Evolutionary conservation across 2,329 filamentous ascomycete species (phyloP).

Genomic region (Cordyceps fumosorosea): DNA sequence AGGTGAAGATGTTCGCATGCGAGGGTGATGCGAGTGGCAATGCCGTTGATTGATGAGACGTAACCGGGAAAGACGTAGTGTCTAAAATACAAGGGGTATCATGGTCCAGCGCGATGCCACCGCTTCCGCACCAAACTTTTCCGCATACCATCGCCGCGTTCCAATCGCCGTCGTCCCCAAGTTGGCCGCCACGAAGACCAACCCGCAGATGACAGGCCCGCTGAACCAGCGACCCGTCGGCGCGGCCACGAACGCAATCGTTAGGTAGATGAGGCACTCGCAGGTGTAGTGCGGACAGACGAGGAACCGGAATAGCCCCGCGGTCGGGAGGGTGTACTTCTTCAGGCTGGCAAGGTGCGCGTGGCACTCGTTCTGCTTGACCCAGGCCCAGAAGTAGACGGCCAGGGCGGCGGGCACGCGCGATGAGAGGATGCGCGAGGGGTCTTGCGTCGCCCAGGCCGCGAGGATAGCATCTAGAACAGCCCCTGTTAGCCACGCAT

Average conservation of each 20-base stretch:
- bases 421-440: conserved; percentile 18
- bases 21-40: neutral
- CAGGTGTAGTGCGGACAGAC: conserved; percentile 88
- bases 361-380: conserved; percentile 70
- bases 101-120: conserved; percentile 65
- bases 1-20: conserved; percentile 22
- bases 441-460: conserved; percentile 24
- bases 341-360: conserved; percentile 60
- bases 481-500: neutral
- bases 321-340: conserved; percentile 76
- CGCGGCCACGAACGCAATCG: conserved; percentile 68
- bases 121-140: conserved; percentile 63
- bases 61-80: neutral
- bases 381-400: conserved; percentile 63
- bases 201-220: conserved; percentile 61
- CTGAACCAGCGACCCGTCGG: conserved; percentile 62
- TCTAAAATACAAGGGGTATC: conserved; percentile 61
- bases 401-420: conserved; percentile 41
- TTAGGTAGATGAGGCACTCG: conserved; percentile 77
- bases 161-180: conserved; percentile 73
- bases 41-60: neutral
- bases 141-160: conserved; percentile 72
- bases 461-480: conserved; percentile 27
- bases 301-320: conserved; percentile 63
- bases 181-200: conserved; percentile 71